Percentiles rank a stretch among this genome's conserved stretches.
Conservation (phyloP, 139 green algal species). For the Zygnema circumcarinatum region DNA sequence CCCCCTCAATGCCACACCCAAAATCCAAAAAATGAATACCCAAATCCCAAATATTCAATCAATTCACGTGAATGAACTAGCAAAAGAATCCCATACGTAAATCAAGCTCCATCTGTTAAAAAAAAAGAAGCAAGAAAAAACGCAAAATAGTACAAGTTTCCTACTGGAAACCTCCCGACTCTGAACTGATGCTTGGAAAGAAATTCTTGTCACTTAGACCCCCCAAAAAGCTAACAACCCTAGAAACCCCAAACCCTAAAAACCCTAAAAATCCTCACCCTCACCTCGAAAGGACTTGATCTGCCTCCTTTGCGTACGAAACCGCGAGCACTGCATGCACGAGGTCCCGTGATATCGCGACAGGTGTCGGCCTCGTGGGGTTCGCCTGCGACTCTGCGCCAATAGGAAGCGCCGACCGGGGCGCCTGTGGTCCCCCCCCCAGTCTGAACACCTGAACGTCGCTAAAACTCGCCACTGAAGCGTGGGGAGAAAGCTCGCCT, state of each 20-base stretch:
- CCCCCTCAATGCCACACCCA: too few relatives aligned
- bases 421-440: slow-evolving; percentile 69
- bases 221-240: not conserved
- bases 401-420: slow-evolving; percentile 77
- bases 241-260: too few relatives aligned
- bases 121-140: too few relatives aligned
- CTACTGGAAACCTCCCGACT: too few relatives aligned
- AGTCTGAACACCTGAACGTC: slow-evolving; percentile 79
- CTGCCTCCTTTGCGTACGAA: slow-evolving; percentile 74
- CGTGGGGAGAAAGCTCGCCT: slow-evolving; percentile 69
- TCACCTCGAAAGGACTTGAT: slow-evolving; percentile 49
- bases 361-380: slow-evolving; percentile 65
- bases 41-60: too few relatives aligned
- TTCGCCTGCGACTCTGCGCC: slow-evolving; percentile 70
- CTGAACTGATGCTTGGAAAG: not conserved
- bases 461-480: slow-evolving; percentile 63
- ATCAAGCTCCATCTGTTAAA: too few relatives aligned
- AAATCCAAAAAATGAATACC: too few relatives aligned
- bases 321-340: slow-evolving; percentile 86
- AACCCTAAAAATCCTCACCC: too few relatives aligned
- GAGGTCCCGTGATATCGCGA: slow-evolving; percentile 59
- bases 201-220: not conserved
- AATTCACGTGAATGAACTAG: too few relatives aligned
- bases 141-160: too few relatives aligned
- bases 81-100: too few relatives aligned